Evolutionary conservation across 2,329 filamentous ascomycete genomes (phyloP).

Genomic region (Exophiala dermatitidis): DNA sequence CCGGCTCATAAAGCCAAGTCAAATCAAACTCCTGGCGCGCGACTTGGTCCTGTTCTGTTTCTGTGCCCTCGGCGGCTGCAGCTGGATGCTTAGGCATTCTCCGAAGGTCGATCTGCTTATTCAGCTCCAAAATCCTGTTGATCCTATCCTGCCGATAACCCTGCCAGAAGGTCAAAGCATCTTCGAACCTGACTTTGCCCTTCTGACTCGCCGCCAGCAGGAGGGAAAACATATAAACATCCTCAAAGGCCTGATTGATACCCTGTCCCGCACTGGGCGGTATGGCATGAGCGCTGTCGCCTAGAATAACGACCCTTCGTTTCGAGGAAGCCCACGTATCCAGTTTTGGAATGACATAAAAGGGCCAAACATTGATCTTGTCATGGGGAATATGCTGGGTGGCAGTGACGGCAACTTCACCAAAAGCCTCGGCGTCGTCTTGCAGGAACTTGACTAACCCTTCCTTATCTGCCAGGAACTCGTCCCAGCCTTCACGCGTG

Average conservation of each 20-base stretch:
- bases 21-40: slow-evolving; percentile 33
- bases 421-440: slow-evolving; percentile 15
- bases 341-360: slow-evolving; percentile 44
- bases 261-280: slow-evolving; percentile 51
- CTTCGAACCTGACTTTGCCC: slow-evolving; percentile 12
- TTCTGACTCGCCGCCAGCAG: slow-evolving; percentile 30
- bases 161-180: slow-evolving; percentile 39
- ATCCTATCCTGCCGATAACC: slow-evolving; percentile 43
- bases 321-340: slow-evolving; percentile 45
- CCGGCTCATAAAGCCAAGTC: slow-evolving; percentile 41
- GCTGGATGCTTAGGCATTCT: slow-evolving; percentile 35
- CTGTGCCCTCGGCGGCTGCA: not conserved
- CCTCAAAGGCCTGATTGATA: slow-evolving; percentile 50
- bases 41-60: slow-evolving; percentile 1
- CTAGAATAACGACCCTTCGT: slow-evolving; percentile 46
- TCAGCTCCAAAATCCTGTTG: slow-evolving; percentile 44
- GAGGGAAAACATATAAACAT: slow-evolving; percentile 43
- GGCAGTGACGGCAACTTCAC: slow-evolving; percentile 12
- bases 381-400: slow-evolving; percentile 15
- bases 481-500: slow-evolving; percentile 32
- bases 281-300: slow-evolving; percentile 53
- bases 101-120: slow-evolving; percentile 43
- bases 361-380: slow-evolving; percentile 42
- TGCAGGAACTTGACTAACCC: slow-evolving; percentile 20
- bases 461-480: slow-evolving; percentile 30